Conservation (phyloP, 345 rosid genomes). For the Leavenworthia alabamica region DNA sequence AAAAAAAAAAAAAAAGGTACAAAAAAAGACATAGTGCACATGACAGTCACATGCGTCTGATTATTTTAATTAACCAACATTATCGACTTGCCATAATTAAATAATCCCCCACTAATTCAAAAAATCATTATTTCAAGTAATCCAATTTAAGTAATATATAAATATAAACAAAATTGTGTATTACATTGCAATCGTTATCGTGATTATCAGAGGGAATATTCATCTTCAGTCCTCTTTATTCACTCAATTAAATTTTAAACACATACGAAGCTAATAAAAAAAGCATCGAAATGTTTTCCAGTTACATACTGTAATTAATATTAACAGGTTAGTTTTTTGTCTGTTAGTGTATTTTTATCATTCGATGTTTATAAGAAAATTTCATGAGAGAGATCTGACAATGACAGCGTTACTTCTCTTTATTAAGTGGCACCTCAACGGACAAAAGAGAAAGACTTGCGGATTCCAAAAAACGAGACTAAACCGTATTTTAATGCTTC, state of each 20-base stretch:
- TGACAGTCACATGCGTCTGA: conserved; percentile 30
- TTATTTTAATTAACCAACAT: conserved; percentile 19
- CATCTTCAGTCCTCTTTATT: too few relatives aligned
- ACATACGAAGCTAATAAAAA: neutral
- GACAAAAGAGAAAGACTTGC: too few relatives aligned
- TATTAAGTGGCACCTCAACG: conserved; percentile 34
- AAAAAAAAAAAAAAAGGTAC: neutral
- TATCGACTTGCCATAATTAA: conserved; percentile 25
- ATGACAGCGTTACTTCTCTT: conserved; percentile 24
- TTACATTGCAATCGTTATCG: too few relatives aligned
- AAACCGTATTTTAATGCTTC: conserved; percentile 9
- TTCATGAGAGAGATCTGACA: conserved; percentile 30
- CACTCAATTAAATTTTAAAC: too few relatives aligned
- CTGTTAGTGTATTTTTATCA: too few relatives aligned
- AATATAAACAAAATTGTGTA: neutral
- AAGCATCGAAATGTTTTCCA: too few relatives aligned
- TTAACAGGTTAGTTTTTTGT: too few relatives aligned
- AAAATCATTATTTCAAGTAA: conserved; percentile 5
- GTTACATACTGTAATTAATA: neutral
- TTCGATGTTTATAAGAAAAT: too few relatives aligned
- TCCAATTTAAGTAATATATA: neutral
- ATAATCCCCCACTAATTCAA: conserved; percentile 23
- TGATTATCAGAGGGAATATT: too few relatives aligned
- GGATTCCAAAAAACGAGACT: conserved; percentile 30
- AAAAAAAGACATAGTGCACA: conserved; percentile 22